Evolutionary conservation across 1,139 yeast species (phyloP).

Genomic region (Pichia inconspicua): DNA sequence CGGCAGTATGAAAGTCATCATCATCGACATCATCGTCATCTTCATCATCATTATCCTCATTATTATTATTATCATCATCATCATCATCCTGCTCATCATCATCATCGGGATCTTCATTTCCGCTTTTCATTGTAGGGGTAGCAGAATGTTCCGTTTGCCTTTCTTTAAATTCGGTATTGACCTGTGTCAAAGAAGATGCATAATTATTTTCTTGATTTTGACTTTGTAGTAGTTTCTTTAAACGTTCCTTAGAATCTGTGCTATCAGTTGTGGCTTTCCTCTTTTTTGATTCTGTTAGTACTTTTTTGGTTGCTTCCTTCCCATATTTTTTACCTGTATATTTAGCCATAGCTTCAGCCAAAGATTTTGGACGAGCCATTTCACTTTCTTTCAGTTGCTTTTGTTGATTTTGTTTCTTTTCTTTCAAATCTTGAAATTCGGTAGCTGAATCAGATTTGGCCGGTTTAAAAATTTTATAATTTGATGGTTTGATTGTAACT

Average conservation of each 20-base stretch:
- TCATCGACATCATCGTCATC: constrained; percentile 11
- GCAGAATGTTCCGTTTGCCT: background rate
- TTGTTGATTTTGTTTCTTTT: background rate
- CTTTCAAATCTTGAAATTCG: background rate
- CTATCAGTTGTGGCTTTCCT: background rate
- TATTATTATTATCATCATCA: background rate
- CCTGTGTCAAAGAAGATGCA: background rate
- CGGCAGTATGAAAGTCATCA: constrained; percentile 14
- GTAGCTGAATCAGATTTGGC: background rate
- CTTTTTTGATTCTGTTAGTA: constrained; percentile 13
- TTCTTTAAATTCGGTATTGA: background rate
- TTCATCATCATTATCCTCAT: background rate
- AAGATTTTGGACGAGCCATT: constrained; percentile 37
- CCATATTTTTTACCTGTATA: constrained; percentile 48
- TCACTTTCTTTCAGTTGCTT: constrained; percentile 2
- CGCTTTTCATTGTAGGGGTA: background rate
- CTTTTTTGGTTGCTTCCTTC: constrained; percentile 31
- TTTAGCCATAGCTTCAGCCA: constrained; percentile 57
- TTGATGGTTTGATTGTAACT: constrained; percentile 30
- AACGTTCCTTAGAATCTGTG: constrained; percentile 9
- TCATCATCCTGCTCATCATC: background rate
- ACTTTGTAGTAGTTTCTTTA: constrained; percentile 8
- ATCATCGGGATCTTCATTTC: background rate
- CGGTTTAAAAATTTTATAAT: constrained; percentile 34
- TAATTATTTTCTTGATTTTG: background rate